Base-by-base conservation (phyloP, 768 basidiomycete genomes). In the Termitomyces sp. region DNA sequence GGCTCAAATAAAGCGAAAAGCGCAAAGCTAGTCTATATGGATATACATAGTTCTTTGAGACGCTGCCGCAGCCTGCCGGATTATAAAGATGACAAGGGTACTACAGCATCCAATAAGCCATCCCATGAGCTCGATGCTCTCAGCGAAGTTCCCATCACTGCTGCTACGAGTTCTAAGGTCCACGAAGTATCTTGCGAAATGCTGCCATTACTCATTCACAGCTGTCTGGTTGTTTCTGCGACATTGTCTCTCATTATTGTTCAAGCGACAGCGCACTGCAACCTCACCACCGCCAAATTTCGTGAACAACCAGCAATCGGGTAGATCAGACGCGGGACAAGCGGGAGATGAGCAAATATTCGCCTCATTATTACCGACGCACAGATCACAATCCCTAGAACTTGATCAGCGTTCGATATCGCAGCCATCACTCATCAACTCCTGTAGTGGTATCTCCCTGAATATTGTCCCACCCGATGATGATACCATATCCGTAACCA, bases 401-500 rank as follows among this genome's bases (percentile, higher is more conserved):
- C 34, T n/a, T 0, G 4, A 29, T 14, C 20, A 14, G n/a, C n/a
- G 7, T 31, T 56, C 22, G 24, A 16, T 20, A 20, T 48, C 55
- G 20, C 37, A 7, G 9, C 16, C 42, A 46, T 58, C 56, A 2
- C 26, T 36, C 26, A 39, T 48, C 8, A 58, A 26, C 27, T 46
- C 34, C 12, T 51, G 48, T 2, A 47, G 27, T 16, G 44, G 41
- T 18, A 43, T 51, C 18, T 36, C 54, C 5, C 13, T 58, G n/a
- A 27, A 53, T 27, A 24, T 58, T 12, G 29, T 58, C 8, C 57
- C 53, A 3, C 60, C 57, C 16, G 57, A 32, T 18, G 56, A 42
- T 16, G 44, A 29, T 56, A 22, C 6, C 26, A n/a, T 18, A 43
- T 47, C 56, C 24, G 18, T 14, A 13, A 14, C 10, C 10, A 47